Evolutionary conservation across 495 filamentous ascomycete species (phyloP).

Genomic region (Ramalina intermedia): DNA sequence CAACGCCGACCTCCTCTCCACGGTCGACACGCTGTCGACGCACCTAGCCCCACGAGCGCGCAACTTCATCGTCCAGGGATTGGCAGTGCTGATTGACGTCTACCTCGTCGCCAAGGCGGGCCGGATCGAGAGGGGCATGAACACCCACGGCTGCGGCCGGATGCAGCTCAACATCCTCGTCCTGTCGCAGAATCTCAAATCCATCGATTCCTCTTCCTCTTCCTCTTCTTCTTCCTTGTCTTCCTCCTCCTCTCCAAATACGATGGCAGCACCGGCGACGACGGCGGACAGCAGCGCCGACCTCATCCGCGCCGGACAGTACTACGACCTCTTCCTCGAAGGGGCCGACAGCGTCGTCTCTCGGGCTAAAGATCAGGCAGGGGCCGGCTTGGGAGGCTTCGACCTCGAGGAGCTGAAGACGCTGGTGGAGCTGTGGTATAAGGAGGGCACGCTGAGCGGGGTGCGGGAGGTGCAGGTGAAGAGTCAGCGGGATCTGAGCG

Average conservation of each 20-base stretch:
- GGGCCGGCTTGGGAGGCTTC: conserved; percentile 36
- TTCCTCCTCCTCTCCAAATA: too few relatives aligned
- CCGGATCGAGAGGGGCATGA: conserved; percentile 50
- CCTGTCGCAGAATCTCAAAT: conserved; percentile 87
- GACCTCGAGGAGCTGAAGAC: conserved; percentile 73
- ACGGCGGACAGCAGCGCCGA: conserved; percentile 2
- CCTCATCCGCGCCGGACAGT: conserved; percentile 55
- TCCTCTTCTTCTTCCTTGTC: conserved; percentile 13
- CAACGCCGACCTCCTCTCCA: conserved; percentile 65
- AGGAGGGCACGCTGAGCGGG: conserved; percentile 56
- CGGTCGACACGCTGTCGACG: conserved; percentile 63
- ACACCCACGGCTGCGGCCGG: conserved; percentile 57
- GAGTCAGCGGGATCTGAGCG: conserved; percentile 61
- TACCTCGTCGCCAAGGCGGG: conserved; percentile 51
- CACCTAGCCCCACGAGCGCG: conserved; percentile 48
- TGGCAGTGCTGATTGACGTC: conserved; percentile 56
- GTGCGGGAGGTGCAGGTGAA: conserved; percentile 59
- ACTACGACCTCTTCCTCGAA: conserved; percentile 64
- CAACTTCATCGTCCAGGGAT: conserved; percentile 57
- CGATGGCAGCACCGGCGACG: conserved; percentile 26
- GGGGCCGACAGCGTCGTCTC: conserved; percentile 45
- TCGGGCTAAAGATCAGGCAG: conserved; percentile 19
- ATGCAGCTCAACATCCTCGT: conserved; percentile 88
- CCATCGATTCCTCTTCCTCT: conserved; percentile 42
- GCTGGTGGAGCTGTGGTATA: conserved; percentile 75